These are phyloP conservation scores for Gomphus sp. DNA, from an alignment of 1,284 basidiomycete species.

Conservation along the genomic window DNA sequence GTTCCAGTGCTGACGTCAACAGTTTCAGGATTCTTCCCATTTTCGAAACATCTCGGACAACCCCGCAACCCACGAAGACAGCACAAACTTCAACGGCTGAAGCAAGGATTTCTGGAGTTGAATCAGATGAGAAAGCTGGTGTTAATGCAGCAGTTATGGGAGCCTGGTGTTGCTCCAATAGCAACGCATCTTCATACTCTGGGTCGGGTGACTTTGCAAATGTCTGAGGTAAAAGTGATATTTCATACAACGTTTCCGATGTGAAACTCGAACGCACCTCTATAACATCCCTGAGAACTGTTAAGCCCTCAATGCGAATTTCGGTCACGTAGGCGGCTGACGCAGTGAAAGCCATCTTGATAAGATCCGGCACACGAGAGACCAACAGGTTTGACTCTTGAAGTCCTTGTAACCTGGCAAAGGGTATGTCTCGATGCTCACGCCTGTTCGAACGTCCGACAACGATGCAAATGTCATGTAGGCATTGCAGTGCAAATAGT, in stretches of 20 bases:
- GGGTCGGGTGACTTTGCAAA: slow-evolving; percentile 87
- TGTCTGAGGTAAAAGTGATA: slow-evolving; percentile 37
- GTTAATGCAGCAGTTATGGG: slow-evolving; percentile 98
- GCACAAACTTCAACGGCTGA: slow-evolving; percentile 92
- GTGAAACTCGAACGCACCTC: slow-evolving; percentile 43
- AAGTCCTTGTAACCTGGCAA: slow-evolving; percentile 44
- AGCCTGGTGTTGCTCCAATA: slow-evolving; percentile 98
- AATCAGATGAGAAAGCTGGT: slow-evolving; percentile 91
- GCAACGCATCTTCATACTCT: slow-evolving; percentile 81
- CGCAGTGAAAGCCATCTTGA: slow-evolving; percentile 97
- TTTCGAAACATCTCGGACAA: slow-evolving; percentile 79
- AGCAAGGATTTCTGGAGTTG: slow-evolving; percentile 91
- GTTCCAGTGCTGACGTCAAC: slow-evolving; percentile 81
- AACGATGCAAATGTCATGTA: slow-evolving; percentile 83
- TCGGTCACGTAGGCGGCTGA: slow-evolving; percentile 94
- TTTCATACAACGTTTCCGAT: neutral
- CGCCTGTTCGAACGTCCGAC: slow-evolving; percentile 64
- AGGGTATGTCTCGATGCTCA: slow-evolving; percentile 75
- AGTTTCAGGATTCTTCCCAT: slow-evolving; percentile 96
- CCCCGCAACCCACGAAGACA: slow-evolving; percentile 92
- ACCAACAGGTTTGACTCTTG: slow-evolving; percentile 48
- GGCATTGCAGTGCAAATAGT: slow-evolving; percentile 86
- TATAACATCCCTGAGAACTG: slow-evolving; percentile 88
- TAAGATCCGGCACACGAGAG: slow-evolving; percentile 83
- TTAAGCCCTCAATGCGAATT: slow-evolving; percentile 87